Evolutionary conservation across 2,329 filamentous ascomycete species (phyloP), one percentile per base, ranked within the genome.

Genomic region (Ophiocordyceps camponoti-saundersi): DNA sequence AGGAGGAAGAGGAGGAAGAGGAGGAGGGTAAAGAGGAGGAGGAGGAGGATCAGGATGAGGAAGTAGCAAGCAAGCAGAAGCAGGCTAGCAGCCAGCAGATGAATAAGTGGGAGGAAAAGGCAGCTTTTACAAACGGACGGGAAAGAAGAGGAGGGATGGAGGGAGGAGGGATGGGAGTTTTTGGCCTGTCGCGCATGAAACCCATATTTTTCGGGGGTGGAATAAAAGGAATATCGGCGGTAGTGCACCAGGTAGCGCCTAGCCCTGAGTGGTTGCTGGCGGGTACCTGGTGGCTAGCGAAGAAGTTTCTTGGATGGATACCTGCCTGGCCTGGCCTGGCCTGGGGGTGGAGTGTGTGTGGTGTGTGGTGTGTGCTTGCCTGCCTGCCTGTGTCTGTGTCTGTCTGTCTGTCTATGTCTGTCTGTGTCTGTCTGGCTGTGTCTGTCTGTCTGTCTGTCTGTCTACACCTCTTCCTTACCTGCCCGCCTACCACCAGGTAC

Each of bases 131-230:
- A 26, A 26, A 34, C 32, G 32, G 32, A 34, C 3, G 4, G 13
- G 32, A 11, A 16, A 34, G 3, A 41, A 47, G 46, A 44, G 44
- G 48, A 53, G 49, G 49, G 47, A 49, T 49, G 50, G 53, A 54
- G 50, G 51, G 49, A 59, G 50, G 53, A 54, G 50, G 51, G 49
- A 59, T 57, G 48, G 55, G 54, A 53, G 32, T 34, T 55, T 59
- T 52, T 54, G 50, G 52, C 51, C 54, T 56, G 52, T 55, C 57
- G 54, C 55, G 54, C 56, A 57, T 54, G 53, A 56, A 57, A 59
- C 57, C 53, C 50, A 47, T n/a, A n/a, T 47, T 32, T 45, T 34
- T 34, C 12, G 32, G 32, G 11, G 16, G 32, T 34, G 32, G 16
- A 5, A 34, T 16, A 34, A 34, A 12, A 34, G 32, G 10, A 34